Evolutionary conservation across 2,329 filamentous ascomycete genomes (phyloP), one percentile per base, ranked within the genome.

Genomic region (Penicillium expansum): DNA sequence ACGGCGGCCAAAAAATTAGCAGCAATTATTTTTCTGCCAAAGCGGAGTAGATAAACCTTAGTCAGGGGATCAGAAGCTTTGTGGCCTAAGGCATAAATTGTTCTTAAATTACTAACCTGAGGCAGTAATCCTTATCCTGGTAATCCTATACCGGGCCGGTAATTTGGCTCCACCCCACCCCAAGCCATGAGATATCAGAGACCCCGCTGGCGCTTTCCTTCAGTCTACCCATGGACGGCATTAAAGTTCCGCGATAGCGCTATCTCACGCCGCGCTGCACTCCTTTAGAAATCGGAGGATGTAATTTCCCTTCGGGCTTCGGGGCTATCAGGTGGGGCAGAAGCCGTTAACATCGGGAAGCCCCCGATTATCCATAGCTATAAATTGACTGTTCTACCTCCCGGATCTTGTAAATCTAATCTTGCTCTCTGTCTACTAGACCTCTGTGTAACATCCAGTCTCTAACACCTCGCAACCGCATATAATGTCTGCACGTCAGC

Each of bases 401-500:
- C 11, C 1, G 4, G 14, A n/a, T 18, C 4, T 7, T 33, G 33
- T 41, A 7, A 41, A 41, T 48, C 14, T 20, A 14, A 13, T 24
- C 14, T 33, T 5, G 4, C 18, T 29, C 16, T 5, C 13, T 16
- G 22, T 30, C 20, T 29, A 33, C 22, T 27, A 29, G 11, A 22
- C 5, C 5, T 22, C 18, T 27, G 18, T 30, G 27, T 39, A 5
- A 41, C n/a, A 37, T 9, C 20, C 20, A 10, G 13, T 29, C 13
- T 52, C 2, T 38, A 20, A 11, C 10, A 29, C n/a, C 11, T 13
- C 13, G n/a, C 13, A 33, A 27, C n/a, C 4, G 14, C 22, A 10
- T 45, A 63, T 51, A 11, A 74, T 73, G 66, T 56, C 68, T 60
- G 55, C 66, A 27, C 69, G 62, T 57, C 72, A 66, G 22, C 74